Percentiles rank a stretch among this genome's conserved stretches.
These are phyloP conservation scores for Claviceps pusilla DNA, from an alignment of 2,329 filamentous ascomycete species.

Conservation along the genomic window DNA sequence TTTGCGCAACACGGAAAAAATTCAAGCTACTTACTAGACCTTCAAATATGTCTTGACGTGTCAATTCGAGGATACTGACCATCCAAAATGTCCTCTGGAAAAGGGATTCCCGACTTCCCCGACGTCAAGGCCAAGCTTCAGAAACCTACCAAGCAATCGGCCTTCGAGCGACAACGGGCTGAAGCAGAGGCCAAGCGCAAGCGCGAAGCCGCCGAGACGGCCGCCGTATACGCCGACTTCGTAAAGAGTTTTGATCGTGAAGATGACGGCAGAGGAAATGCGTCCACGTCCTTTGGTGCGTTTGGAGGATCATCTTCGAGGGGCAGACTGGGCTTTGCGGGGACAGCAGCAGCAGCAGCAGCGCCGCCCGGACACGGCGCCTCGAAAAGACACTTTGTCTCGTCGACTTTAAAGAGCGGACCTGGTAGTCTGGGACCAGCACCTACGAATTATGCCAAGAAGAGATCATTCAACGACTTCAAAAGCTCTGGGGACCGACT, in stretches of 20 bases:
- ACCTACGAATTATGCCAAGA: slow-evolving; percentile 35
- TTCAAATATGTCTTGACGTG: slow-evolving; percentile 5
- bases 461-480: slow-evolving; percentile 33
- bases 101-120: slow-evolving; percentile 45
- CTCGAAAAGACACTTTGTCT: slow-evolving; percentile 50
- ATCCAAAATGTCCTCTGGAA: slow-evolving; percentile 30
- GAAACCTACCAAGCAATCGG: slow-evolving; percentile 67
- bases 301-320: slow-evolving; percentile 12
- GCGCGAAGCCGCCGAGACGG: slow-evolving; percentile 74
- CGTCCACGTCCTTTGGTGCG: background rate
- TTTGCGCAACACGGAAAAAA: background rate
- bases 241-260: slow-evolving; percentile 62
- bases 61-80: background rate
- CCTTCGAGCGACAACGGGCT: slow-evolving; percentile 77
- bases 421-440: slow-evolving; percentile 46
- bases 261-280: slow-evolving; percentile 24
- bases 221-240: slow-evolving; percentile 75
- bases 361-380: slow-evolving; percentile 4
- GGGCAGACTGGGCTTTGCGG: slow-evolving; percentile 3
- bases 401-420: slow-evolving; percentile 40
- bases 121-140: slow-evolving; percentile 64
- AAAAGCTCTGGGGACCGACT: slow-evolving; percentile 20
- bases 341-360: background rate
- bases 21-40: background rate
- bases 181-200: slow-evolving; percentile 79